Evolutionary conservation across 148 eudicot species (phyloP), one percentile per base, ranked within the genome.

Genomic region (Heliamphora exappendiculata): DNA sequence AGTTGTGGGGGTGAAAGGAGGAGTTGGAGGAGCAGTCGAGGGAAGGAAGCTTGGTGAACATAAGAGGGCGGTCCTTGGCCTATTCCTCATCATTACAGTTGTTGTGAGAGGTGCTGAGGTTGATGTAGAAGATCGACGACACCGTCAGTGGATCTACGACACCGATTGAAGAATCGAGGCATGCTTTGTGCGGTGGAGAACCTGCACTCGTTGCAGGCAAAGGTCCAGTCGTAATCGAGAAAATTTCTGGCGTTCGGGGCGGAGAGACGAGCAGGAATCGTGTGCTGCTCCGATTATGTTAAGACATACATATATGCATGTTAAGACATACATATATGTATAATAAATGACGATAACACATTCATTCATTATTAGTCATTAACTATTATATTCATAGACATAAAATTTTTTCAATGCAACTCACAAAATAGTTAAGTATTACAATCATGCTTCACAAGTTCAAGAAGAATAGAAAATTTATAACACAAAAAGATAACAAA

Each of bases 131-230:
- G 66, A n/a, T n/a, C n/a, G n/a, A n/a, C n/a, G n/a, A n/a, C n/a
- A n/a, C n/a, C n/a, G n/a, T n/a, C n/a, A n/a, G n/a, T n/a, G n/a
- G n/a, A n/a, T n/a, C n/a, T n/a, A n/a, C n/a, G n/a, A n/a, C n/a
- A n/a, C n/a, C n/a, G n/a, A n/a, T n/a, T n/a, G n/a, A n/a, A n/a
- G 16, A 90, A 84, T 16, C 96, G 87, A 5, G 98, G 98, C 1
- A 97, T 94, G 85, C 87, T 89, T 7, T 94, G 95, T 7, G 97
- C 91, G 0, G 98, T 88, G 0, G 93, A 82, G 74, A 78, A 79
- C 78, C 85, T 79, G 19, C 74, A 86, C 0, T 91, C 89, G 22
- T 89, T 88, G 2, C 79, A 85, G 3, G 71, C 53, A 74, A 80
- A 87, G 45, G 81, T 51, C 89, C 88, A 91, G 5, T 93, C 91